These are phyloP conservation scores for Paramecium bursaria DNA, from an alignment of 73 alveolate genomes.

Conservation along the genomic window DNA sequence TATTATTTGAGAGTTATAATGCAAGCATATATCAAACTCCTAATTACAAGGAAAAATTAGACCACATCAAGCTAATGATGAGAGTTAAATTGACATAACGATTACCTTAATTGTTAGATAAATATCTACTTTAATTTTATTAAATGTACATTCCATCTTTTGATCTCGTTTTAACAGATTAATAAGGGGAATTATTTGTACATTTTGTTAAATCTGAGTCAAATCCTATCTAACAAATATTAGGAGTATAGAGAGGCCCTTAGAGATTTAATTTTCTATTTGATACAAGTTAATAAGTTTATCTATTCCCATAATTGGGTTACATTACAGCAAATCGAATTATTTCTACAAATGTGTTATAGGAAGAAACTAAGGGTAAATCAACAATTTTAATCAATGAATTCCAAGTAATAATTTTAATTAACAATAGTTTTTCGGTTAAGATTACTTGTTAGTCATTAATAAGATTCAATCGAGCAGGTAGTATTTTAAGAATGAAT, in stretches of 20 bases:
- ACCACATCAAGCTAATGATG: no score
- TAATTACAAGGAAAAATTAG: no score
- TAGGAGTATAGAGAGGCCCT: background rate
- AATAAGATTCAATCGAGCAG: conserved; percentile 17
- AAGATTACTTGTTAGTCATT: conserved; percentile 25
- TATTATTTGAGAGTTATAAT: no score
- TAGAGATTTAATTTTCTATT: background rate
- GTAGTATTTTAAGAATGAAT: conserved; percentile 17
- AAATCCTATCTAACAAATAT: background rate
- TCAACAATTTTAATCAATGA: conserved; percentile 30
- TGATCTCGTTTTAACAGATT: background rate
- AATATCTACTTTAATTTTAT: no score
- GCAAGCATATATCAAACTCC: no score
- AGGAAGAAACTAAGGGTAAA: background rate
- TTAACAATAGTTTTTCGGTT: background rate
- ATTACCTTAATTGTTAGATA: no score
- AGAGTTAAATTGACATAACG: no score
- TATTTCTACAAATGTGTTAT: background rate
- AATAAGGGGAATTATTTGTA: conserved; percentile 4
- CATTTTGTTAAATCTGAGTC: conserved; percentile 12
- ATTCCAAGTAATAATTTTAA: background rate
- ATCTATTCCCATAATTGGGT: background rate
- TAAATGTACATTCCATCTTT: background rate
- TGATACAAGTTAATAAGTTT: conserved; percentile 32
- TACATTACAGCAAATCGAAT: background rate